A percentile compares a stretch with the other conserved stretches of the same genome.
Conservation (phyloP, 305 asterid species). For the Fraxinus sp. region DNA sequence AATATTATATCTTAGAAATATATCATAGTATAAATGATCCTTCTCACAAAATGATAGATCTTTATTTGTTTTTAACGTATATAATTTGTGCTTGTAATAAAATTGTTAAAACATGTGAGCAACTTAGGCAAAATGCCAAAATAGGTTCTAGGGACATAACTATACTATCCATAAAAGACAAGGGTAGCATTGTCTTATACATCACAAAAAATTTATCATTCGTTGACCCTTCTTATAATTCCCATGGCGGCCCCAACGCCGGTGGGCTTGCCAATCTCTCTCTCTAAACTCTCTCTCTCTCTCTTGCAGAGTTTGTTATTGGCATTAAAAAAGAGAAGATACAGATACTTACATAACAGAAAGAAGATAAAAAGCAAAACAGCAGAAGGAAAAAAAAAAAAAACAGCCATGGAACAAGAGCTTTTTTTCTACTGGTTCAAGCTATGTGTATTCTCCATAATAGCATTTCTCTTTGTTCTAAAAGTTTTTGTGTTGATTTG, state of each 20-base stretch:
- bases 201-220: neutral
- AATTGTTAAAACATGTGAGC: neutral
- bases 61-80: no score
- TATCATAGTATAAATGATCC: neutral
- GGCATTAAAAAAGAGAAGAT: slow-evolving; percentile 19
- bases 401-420: slow-evolving; percentile 10
- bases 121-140: slow-evolving; percentile 3
- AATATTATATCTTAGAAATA: no score
- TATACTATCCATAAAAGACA: slow-evolving; percentile 4
- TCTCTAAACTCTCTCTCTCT: neutral
- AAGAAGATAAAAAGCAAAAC: neutral
- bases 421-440: neutral
- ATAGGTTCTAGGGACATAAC: neutral
- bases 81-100: neutral
- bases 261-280: slow-evolving; percentile 15
- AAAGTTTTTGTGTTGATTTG: slow-evolving; percentile 52
- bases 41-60: neutral
- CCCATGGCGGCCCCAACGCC: slow-evolving; percentile 22
- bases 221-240: slow-evolving; percentile 22
- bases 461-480: slow-evolving; percentile 18
- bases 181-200: slow-evolving; percentile 11
- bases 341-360: neutral
- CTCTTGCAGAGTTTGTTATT: neutral
- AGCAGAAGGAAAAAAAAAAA: neutral
- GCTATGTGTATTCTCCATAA: neutral